These are phyloP conservation scores for Colletotrichum sp. DNA, from an alignment of 2,329 filamentous ascomycete species.

Conservation along the genomic window DNA sequence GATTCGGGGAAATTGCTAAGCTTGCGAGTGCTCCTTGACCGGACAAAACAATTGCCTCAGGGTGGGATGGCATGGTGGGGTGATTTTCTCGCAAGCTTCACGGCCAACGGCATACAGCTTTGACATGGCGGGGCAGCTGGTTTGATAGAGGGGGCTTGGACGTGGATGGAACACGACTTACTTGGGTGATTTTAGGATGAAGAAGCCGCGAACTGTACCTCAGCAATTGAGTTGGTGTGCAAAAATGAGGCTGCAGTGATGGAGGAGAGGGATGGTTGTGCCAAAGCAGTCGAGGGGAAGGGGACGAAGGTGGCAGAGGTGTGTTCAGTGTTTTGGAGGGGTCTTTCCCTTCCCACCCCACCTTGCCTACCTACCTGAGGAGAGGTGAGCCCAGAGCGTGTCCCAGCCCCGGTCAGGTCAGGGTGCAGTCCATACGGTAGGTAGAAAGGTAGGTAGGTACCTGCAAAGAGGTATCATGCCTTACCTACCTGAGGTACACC, in stretches of 20 bases:
- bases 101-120: not conserved
- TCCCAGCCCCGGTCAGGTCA: not conserved
- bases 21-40: conserved; percentile 20
- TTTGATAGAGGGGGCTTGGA: not conserved
- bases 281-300: not conserved
- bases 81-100: conserved; percentile 16
- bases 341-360: conserved; percentile 18
- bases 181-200: not conserved
- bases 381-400: not conserved
- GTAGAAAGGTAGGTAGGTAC: not conserved
- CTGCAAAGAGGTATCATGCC: not conserved
- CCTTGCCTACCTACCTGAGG: not conserved
- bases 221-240: not conserved
- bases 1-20: conserved; percentile 20
- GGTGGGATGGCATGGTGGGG: conserved; percentile 21
- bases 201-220: not conserved
- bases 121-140: not conserved
- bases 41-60: conserved; percentile 21
- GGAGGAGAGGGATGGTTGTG: not conserved
- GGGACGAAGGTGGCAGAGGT: conserved; percentile 3
- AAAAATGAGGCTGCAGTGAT: conserved; percentile 2
- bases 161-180: not conserved
- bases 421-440: not conserved
- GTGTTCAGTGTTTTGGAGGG: conserved; percentile 13
- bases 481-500: not conserved